phyloP scores from a whole-genome alignment of 148 eudicot genomes.

The Euryodendron excelsum region DNA sequence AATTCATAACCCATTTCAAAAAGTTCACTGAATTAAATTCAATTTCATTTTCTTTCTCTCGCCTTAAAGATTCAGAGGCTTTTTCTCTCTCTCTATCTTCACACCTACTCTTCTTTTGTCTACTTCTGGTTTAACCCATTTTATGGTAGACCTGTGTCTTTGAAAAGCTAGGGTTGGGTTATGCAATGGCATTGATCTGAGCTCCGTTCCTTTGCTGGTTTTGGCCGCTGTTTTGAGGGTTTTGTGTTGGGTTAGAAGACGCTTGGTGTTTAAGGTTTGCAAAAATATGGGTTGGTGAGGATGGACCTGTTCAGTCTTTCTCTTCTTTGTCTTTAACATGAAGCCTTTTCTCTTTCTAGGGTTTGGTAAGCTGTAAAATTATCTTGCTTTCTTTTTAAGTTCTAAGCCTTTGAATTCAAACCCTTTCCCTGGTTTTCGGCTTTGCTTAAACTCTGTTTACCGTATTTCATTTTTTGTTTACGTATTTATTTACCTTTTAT shows the following conservation, averaged over 20 bases:
- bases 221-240: not conserved
- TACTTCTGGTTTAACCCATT: not conserved
- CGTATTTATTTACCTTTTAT: not conserved
- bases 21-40: not conserved
- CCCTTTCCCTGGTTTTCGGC: not conserved
- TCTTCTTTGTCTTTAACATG: slow-evolving; percentile 5
- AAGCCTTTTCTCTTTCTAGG: slow-evolving; percentile 18
- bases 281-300: slow-evolving; percentile 10
- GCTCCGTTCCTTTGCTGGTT: not conserved
- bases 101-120: not conserved
- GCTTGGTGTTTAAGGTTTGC: slow-evolving; percentile 10
- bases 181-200: not conserved
- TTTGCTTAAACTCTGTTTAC: not conserved
- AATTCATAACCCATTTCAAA: not conserved
- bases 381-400: slow-evolving; percentile 2
- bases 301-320: slow-evolving; percentile 15
- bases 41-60: not conserved
- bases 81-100: not conserved
- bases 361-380: slow-evolving; percentile 20
- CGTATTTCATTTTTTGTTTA: not conserved
- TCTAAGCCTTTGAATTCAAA: not conserved
- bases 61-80: not conserved
- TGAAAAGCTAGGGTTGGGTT: not conserved
- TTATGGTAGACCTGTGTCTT: not conserved
- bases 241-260: not conserved